Evolutionary conservation across 1,284 basidiomycete species (phyloP), one percentile per base, ranked within the genome.

Genomic region (Phlebopus sp.): DNA sequence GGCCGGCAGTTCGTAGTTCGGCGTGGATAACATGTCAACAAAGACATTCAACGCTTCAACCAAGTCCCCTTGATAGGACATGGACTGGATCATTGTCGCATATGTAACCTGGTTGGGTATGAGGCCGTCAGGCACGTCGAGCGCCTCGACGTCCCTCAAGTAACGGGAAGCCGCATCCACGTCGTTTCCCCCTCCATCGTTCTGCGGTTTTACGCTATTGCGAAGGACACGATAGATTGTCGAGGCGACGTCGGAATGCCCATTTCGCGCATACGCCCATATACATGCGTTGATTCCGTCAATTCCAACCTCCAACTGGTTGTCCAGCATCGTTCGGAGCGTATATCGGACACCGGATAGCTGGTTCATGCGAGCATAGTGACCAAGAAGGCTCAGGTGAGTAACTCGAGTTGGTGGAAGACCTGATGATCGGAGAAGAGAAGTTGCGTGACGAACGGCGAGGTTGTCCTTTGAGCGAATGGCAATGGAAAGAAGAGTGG

Each of bases 11-110:
- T 75, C 70, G 21, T 59, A 41, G 45, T 76, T 70, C 17, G 73
- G 63, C 10, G 74, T 66, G 6, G 76, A 71, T 30, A 91, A 64
- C 83, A 93, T 87, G 51, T 92, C 85, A 37, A 76, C 68, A 60
- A 93, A 84, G 44, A 84, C 71, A 4, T 70, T 64, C 38, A 92
- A 68, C 1, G 81, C 75, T 3, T 72, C 69, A 19, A 67, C 60
- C 44, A 93, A 73, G 55, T 89, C 71, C 5, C 91, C 90, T 46
- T 82, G 76, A 59, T 85, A 85, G 2, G 87, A 77, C 60, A 84
- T 74, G 7, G 73, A 67, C 58, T 89, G 85, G 42, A 92, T 76
- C 58, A 90, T 68, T n/a, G 72, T 68, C 14, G 78, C 82, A 63
- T 84, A 94, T 9, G 87, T 89, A 46, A 80, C 66, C 17, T 74